Conservation (phyloP, 441 rosid species). For the Pelargonium australe region DNA sequence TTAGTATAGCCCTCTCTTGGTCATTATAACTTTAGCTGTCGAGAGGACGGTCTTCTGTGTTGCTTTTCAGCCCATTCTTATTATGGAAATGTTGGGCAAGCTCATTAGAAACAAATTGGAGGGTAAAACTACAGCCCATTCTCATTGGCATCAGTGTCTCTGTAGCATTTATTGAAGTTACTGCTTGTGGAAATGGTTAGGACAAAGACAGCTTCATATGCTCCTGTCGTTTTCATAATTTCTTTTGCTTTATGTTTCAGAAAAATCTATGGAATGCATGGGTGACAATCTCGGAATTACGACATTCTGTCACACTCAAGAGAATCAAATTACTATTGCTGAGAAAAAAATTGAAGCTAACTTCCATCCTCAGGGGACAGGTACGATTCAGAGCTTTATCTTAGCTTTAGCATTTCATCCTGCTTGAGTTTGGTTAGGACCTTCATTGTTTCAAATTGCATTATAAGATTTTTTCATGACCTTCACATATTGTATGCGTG, state of each 20-base stretch:
- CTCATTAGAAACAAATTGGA: too few species aligned
- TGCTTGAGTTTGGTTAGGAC: not conserved
- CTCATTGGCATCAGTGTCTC: too few species aligned
- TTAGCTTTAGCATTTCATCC: not conserved
- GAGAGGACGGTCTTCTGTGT: too few species aligned
- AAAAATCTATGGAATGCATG: constrained; percentile 63
- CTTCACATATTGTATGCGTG: not conserved
- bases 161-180: not conserved
- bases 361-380: constrained; percentile 56
- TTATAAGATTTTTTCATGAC: not conserved
- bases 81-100: too few species aligned
- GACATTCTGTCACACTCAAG: constrained; percentile 54
- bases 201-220: not conserved
- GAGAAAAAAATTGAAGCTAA: constrained; percentile 56
- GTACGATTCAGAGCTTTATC: constrained; percentile 30
- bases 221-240: constrained; percentile 10
- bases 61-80: too few species aligned
- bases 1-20: too few species aligned
- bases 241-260: constrained; percentile 30
- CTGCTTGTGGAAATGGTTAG: not conserved
- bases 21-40: too few species aligned
- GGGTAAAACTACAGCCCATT: too few species aligned
- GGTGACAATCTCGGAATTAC: constrained; percentile 57
- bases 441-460: too few species aligned
- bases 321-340: constrained; percentile 55